Conservation (phyloP, 345 rosid species). For the Mallotus nudiflorus region DNA sequence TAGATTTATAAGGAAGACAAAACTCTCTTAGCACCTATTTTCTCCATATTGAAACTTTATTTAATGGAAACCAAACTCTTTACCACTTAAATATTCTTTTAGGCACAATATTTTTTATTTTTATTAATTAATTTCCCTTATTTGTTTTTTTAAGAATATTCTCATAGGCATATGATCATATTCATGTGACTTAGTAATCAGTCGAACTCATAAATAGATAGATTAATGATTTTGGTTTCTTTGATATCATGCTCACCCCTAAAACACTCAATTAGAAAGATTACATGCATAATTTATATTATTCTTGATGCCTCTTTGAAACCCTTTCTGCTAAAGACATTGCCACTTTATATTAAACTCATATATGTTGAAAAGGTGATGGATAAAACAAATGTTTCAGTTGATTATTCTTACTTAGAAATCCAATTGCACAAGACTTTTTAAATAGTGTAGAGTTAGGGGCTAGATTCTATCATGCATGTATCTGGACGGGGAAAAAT, state of each 20-base stretch:
- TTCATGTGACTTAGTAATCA: neutral
- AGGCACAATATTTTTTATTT: no score
- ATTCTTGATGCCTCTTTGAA: neutral
- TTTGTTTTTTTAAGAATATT: neutral
- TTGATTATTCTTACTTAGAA: no score
- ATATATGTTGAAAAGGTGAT: neutral
- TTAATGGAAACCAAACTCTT: no score
- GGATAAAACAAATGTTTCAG: no score
- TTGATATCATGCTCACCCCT: neutral
- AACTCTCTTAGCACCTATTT: no score
- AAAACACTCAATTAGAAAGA: neutral
- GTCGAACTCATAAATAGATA: neutral
- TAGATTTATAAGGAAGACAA: no score
- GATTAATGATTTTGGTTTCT: neutral
- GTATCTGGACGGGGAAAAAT: neutral
- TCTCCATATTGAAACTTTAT: no score
- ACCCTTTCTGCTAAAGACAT: neutral
- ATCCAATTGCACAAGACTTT: neutral
- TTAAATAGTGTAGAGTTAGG: neutral
- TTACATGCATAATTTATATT: neutral
- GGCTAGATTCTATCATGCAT: neutral
- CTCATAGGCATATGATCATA: neutral
- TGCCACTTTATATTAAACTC: neutral
- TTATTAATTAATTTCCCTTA: constrained; percentile 1
- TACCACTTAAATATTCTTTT: no score